phyloP scores from a whole-genome alignment of 164 flowering plant genomes.

The Euptelea pleiosperma region DNA sequence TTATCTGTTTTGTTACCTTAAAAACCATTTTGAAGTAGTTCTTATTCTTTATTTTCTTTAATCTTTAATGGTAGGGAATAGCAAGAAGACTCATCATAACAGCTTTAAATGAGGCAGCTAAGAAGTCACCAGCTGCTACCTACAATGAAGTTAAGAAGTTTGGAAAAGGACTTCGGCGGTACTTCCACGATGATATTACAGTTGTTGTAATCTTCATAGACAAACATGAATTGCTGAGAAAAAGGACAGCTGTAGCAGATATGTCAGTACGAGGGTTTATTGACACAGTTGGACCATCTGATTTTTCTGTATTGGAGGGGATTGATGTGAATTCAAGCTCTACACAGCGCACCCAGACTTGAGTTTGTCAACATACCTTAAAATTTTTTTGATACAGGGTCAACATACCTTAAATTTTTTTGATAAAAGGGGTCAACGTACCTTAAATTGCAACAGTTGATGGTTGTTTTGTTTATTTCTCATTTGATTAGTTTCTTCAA shows the following conservation, averaged over 20 bases:
- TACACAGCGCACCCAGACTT: background rate
- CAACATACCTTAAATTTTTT: background rate
- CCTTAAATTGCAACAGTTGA: background rate
- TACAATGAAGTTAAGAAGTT: slow-evolving; percentile 52
- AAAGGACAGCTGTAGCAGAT: slow-evolving; percentile 28
- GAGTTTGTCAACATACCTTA: background rate
- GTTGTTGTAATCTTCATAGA: slow-evolving; percentile 74
- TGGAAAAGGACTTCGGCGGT: slow-evolving; percentile 47
- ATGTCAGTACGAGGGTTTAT: slow-evolving; percentile 49
- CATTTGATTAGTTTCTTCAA: background rate
- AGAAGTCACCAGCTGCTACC: too few relatives aligned
- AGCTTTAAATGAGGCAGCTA: slow-evolving; percentile 59
- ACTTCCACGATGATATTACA: slow-evolving; percentile 73
- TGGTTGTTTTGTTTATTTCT: background rate
- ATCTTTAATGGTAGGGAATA: slow-evolving; percentile 50
- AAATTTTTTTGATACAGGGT: background rate
- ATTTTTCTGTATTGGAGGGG: slow-evolving; percentile 36
- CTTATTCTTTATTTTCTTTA: background rate
- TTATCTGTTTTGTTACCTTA: background rate
- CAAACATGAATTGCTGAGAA: slow-evolving; percentile 40
- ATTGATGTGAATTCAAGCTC: slow-evolving; percentile 19
- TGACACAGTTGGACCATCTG: slow-evolving; percentile 47
- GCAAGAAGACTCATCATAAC: slow-evolving; percentile 57
- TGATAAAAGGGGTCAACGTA: too few relatives aligned
- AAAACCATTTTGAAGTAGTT: background rate